phyloP scores from a whole-genome alignment of 2,329 filamentous ascomycete species.

The Neurospora sp. region DNA sequence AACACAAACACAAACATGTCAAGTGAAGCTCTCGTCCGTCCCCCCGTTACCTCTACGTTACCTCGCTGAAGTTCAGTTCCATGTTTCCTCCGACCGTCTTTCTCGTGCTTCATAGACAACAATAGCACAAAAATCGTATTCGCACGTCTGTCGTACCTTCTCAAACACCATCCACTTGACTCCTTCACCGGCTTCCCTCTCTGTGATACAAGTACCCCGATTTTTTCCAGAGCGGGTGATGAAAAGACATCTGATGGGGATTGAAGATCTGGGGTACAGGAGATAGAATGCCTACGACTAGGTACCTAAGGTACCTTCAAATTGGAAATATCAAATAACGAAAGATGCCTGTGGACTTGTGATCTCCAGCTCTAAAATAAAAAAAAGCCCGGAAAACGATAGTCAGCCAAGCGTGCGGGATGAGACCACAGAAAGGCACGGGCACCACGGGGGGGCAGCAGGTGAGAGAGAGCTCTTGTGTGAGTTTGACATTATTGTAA shows the following conservation, averaged over 20 bases:
- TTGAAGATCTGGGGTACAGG: too few species aligned
- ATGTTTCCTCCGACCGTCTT: not conserved
- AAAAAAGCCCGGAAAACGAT: too few species aligned
- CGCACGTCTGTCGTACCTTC: not conserved
- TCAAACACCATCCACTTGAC: not conserved
- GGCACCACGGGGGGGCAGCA: not conserved
- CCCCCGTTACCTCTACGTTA: not conserved
- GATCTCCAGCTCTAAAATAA: too few species aligned
- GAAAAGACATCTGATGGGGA: too few species aligned
- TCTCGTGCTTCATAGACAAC: not conserved
- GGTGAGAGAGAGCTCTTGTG: not conserved
- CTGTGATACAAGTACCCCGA: too few species aligned
- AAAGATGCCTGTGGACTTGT: too few species aligned
- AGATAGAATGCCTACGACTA: too few species aligned
- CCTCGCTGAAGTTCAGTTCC: not conserved
- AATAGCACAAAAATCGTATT: not conserved
- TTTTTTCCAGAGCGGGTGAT: too few species aligned
- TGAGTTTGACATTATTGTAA: not conserved
- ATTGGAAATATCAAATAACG: too few species aligned
- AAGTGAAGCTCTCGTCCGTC: not conserved
- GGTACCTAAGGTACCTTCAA: too few species aligned
- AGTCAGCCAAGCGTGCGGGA: not conserved
- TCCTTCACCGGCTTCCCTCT: not conserved
- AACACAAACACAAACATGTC: not conserved
- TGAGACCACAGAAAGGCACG: not conserved